Evolutionary conservation across 352 stramenopile genomes (phyloP).

Genomic region (Pythium chondricola): DNA sequence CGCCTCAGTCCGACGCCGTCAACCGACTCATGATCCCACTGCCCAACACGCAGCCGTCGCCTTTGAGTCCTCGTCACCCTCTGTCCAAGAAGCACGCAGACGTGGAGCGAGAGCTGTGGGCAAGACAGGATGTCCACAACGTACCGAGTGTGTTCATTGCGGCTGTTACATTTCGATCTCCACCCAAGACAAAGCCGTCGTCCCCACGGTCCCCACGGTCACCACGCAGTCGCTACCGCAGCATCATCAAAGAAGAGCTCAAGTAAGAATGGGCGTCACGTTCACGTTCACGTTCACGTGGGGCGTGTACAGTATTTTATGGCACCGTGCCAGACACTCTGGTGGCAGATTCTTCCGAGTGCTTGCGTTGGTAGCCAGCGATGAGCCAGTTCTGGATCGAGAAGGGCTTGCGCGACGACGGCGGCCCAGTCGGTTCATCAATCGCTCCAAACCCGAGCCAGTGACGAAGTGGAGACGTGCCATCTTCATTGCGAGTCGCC

Average conservation of each 20-base stretch:
- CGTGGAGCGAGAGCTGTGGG: constrained; percentile 19
- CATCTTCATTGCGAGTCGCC: background rate
- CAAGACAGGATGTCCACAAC: background rate
- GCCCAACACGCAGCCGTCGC: constrained; percentile 13
- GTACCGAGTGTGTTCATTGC: background rate
- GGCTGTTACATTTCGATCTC: too few species aligned
- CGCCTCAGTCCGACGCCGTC: constrained; percentile 39
- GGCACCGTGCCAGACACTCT: too few species aligned
- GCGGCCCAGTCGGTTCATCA: constrained; percentile 6
- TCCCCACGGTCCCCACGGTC: constrained; percentile 6
- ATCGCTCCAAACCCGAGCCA: constrained; percentile 16
- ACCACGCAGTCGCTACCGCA: background rate
- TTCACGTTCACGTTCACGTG: background rate
- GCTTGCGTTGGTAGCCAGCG: constrained; percentile 13
- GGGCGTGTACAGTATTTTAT: too few species aligned
- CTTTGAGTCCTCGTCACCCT: constrained; percentile 10
- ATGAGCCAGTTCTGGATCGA: constrained; percentile 19
- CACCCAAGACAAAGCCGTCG: background rate
- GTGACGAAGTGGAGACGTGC: background rate
- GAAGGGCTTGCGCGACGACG: background rate
- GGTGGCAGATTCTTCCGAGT: background rate
- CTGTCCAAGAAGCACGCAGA: constrained; percentile 23
- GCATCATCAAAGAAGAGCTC: constrained; percentile 20
- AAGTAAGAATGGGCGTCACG: background rate
- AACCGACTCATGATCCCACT: constrained; percentile 37